Conservation (phyloP, 768 basidiomycete species). For the Mycena galopus region DNA sequence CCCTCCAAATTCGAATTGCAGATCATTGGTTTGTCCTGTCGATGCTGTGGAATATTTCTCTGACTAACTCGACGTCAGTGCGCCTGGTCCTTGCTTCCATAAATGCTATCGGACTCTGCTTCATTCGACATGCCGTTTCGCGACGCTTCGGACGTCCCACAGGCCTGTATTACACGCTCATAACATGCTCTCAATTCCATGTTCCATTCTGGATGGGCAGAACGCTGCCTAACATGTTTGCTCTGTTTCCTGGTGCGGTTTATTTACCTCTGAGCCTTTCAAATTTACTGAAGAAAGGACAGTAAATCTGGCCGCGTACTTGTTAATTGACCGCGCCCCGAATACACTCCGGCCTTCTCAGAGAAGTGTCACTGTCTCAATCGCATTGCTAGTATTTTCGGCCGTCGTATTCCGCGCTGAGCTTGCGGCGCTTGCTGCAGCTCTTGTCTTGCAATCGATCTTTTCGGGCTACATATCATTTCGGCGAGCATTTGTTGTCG, state of each 20-base stretch:
- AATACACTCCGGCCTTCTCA: conserved; percentile 54
- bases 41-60: background rate
- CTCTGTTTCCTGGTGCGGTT: conserved; percentile 77
- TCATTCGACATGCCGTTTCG: conserved; percentile 73
- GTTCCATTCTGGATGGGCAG: conserved; percentile 93
- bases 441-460: conserved; percentile 70
- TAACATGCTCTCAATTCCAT: conserved; percentile 92
- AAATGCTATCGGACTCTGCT: conserved; percentile 73
- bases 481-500: conserved; percentile 59
- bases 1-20: conserved; percentile 77
- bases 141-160: conserved; percentile 73
- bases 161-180: conserved; percentile 69
- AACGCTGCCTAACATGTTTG: conserved; percentile 96
- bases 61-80: conserved; percentile 60
- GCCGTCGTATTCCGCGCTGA: conserved; percentile 87
- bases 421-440: conserved; percentile 73
- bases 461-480: conserved; percentile 58
- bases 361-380: conserved; percentile 52
- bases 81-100: conserved; percentile 77
- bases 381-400: conserved; percentile 75
- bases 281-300: background rate
- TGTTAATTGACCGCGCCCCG: conserved; percentile 60
- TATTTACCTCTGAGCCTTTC: background rate
- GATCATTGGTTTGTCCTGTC: conserved; percentile 66
- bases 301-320: conserved; percentile 72